Percentiles rank a stretch among this genome's conserved stretches.
Evolutionary conservation across 805 yeast genomes (phyloP).

Genomic region (Sugiyamaella chiloensis): DNA sequence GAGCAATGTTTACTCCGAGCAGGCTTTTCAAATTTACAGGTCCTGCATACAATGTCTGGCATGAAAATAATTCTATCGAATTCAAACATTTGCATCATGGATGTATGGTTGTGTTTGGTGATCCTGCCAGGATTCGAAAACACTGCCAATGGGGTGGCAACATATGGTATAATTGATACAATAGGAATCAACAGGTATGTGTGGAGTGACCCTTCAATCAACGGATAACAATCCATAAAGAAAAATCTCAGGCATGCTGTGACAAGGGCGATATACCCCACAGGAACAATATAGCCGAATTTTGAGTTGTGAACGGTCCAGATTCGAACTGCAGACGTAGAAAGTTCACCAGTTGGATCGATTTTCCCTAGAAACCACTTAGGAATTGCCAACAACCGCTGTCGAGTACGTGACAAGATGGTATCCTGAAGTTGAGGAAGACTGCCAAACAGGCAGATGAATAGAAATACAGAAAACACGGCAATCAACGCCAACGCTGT

Average conservation of each 20-base stretch:
- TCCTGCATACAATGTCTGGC: conserved; percentile 43
- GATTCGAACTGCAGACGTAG: neutral
- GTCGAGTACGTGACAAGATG: conserved; percentile 23
- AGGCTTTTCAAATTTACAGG: conserved; percentile 49
- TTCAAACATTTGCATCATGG: conserved; percentile 29
- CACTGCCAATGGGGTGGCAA: conserved; percentile 28
- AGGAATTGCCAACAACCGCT: conserved; percentile 23
- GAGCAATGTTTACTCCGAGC: conserved; percentile 63
- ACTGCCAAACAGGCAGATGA: conserved; percentile 35
- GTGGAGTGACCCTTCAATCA: conserved; percentile 7
- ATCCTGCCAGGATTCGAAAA: conserved; percentile 40
- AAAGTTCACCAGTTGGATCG: conserved; percentile 6
- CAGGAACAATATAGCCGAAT: conserved; percentile 22
- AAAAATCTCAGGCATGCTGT: conserved; percentile 18
- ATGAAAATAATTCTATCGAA: conserved; percentile 56
- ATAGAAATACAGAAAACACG: conserved; percentile 28
- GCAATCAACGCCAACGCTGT: conserved; percentile 17
- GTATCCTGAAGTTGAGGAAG: conserved; percentile 33
- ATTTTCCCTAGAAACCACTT: conserved; percentile 4
- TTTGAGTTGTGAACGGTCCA: conserved; percentile 3
- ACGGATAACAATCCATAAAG: conserved; percentile 15
- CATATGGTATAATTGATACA: conserved; percentile 25
- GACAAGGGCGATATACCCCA: conserved; percentile 22
- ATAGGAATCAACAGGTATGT: conserved; percentile 18
- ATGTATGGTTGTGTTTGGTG: conserved; percentile 27